Conservation (phyloP, 305 asterid genomes). For the Fraxinus baroniana region DNA sequence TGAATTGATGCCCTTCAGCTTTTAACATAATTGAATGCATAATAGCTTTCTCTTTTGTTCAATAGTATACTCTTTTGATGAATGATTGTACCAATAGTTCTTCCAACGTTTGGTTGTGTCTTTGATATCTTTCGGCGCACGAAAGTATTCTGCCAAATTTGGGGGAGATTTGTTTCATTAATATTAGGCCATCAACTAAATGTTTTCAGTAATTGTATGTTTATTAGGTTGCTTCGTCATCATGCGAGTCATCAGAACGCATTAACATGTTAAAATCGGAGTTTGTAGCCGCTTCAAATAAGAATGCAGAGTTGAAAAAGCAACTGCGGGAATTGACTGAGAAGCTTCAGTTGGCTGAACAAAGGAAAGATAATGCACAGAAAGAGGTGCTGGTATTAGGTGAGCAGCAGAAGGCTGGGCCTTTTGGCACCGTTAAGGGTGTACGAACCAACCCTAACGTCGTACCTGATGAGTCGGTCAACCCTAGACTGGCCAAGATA, state of each 20-base stretch:
- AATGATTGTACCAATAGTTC: not conserved
- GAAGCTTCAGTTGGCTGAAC: conserved; percentile 46
- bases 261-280: conserved; percentile 46
- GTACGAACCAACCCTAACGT: conserved; percentile 42
- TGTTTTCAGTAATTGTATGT: not conserved
- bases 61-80: not conserved
- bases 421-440: conserved; percentile 49
- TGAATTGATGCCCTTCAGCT: not conserved
- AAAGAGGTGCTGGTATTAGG: conserved; percentile 40
- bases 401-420: conserved; percentile 39
- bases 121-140: not conserved
- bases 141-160: not conserved
- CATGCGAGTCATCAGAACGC: conserved; percentile 46
- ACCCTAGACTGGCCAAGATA: conserved; percentile 51
- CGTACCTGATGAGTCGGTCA: conserved; percentile 38
- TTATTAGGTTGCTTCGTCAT: conserved; percentile 33
- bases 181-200: not conserved
- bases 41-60: not conserved
- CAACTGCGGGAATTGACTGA: conserved; percentile 38
- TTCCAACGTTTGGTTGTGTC: not conserved
- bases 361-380: conserved; percentile 40
- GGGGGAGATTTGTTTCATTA: not conserved
- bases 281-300: conserved; percentile 39
- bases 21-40: not conserved
- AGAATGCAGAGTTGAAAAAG: conserved; percentile 40